These are phyloP conservation scores for Gaultheria prostrata DNA, from an alignment of 148 eudicot species.

Conservation along the genomic window DNA sequence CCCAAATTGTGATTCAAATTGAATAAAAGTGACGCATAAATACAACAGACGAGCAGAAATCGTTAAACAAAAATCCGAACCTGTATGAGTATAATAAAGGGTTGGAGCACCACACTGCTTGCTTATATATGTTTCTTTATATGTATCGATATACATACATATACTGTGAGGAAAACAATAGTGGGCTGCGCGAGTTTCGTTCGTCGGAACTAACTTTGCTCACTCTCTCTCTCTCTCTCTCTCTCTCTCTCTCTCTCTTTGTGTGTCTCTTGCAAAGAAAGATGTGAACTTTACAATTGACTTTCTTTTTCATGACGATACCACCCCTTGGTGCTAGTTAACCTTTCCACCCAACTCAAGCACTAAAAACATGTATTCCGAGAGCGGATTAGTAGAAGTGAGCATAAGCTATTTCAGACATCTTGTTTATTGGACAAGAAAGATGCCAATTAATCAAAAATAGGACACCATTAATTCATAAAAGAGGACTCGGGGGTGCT, in stretches of 20 bases:
- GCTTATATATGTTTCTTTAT: background rate
- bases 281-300: background rate
- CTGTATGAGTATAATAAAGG: background rate
- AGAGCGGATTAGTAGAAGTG: no score
- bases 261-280: background rate
- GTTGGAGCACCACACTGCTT: background rate
- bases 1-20: background rate
- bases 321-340: background rate
- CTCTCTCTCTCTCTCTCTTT: background rate
- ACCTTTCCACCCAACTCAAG: background rate
- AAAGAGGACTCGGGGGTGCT: no score
- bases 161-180: background rate
- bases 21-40: background rate
- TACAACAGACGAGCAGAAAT: background rate
- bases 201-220: background rate
- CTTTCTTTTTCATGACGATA: background rate
- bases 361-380: background rate
- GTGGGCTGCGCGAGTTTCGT: conserved; percentile 4
- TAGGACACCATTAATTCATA: background rate
- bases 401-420: no score
- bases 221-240: background rate
- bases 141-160: background rate
- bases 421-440: no score
- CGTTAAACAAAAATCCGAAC: background rate
- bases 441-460: background rate